Conservation (phyloP, 352 stramenopile species). For the Phytophthora rubi region DNA sequence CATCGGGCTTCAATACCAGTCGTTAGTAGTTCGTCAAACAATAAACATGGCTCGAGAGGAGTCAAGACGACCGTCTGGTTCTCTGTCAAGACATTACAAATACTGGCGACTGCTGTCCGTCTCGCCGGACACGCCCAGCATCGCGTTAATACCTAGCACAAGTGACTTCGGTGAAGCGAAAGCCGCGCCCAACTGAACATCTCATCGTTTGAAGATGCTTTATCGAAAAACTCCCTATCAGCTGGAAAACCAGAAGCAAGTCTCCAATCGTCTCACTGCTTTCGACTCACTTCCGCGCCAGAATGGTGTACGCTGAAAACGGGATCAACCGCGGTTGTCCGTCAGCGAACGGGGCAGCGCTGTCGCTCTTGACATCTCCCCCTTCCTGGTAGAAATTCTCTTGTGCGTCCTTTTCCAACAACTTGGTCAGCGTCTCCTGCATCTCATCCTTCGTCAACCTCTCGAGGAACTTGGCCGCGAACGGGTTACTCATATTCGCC, state of each 20-base stretch:
- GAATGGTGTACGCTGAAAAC: conserved; percentile 33
- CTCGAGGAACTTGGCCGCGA: conserved; percentile 38
- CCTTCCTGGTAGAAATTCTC: conserved; percentile 31
- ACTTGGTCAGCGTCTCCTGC: conserved; percentile 19
- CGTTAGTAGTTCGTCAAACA: background rate
- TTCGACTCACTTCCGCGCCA: conserved; percentile 36
- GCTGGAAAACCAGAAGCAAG: background rate
- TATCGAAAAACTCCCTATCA: conserved; percentile 8
- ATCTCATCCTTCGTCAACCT: conserved; percentile 33
- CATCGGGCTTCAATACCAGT: background rate
- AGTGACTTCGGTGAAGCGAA: conserved; percentile 12
- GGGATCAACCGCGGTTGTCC: conserved; percentile 31
- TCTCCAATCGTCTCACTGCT: background rate
- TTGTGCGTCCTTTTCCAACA: conserved; percentile 30
- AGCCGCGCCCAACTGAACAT: conserved; percentile 20
- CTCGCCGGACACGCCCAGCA: no score
- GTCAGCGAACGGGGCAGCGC: conserved; percentile 23
- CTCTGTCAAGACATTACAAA: conserved; percentile 24
- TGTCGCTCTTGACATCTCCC: background rate
- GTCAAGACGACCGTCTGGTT: conserved; percentile 3
- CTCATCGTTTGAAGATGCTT: conserved; percentile 7
- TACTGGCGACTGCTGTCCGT: conserved; percentile 3
- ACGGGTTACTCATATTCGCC: conserved; percentile 36
- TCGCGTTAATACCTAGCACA: conserved; percentile 1
- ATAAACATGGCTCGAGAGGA: conserved; percentile 3